A percentile compares a stretch with the other conserved stretches of the same genome.
phyloP scores from a whole-genome alignment of 257 asterid species.

The Nicotiana knightiana region DNA sequence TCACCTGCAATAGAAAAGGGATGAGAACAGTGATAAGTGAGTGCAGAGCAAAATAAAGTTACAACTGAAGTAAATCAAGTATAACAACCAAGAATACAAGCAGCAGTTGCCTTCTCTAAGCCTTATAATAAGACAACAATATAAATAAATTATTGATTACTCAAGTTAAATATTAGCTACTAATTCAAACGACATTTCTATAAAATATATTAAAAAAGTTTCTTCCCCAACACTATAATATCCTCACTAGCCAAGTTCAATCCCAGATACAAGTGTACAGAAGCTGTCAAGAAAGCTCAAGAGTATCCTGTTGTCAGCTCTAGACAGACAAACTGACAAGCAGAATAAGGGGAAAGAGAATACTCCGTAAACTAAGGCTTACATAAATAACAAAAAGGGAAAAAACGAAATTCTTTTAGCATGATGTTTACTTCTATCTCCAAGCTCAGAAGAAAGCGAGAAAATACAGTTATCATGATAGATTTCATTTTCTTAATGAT shows the following conservation, averaged over 20 bases:
- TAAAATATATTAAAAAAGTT: background rate
- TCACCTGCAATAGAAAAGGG: conserved; percentile 46
- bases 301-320: background rate
- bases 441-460: background rate
- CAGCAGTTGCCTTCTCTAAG: background rate
- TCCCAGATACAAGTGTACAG: background rate
- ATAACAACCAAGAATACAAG: background rate
- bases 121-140: background rate
- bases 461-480: background rate
- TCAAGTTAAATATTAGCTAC: background rate
- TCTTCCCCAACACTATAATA: background rate
- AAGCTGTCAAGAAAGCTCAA: background rate
- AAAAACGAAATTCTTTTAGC: background rate
- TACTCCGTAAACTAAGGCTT: background rate
- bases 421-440: background rate
- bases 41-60: background rate
- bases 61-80: conserved; percentile 3
- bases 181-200: background rate
- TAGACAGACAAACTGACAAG: background rate
- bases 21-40: background rate
- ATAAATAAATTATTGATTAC: conserved; percentile 2
- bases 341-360: background rate
- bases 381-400: background rate
- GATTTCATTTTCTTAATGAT: background rate
- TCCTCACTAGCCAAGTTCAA: background rate